phyloP scores from a whole-genome alignment of 2,329 filamentous ascomycete species.

The Botrytis byssoidea region DNA sequence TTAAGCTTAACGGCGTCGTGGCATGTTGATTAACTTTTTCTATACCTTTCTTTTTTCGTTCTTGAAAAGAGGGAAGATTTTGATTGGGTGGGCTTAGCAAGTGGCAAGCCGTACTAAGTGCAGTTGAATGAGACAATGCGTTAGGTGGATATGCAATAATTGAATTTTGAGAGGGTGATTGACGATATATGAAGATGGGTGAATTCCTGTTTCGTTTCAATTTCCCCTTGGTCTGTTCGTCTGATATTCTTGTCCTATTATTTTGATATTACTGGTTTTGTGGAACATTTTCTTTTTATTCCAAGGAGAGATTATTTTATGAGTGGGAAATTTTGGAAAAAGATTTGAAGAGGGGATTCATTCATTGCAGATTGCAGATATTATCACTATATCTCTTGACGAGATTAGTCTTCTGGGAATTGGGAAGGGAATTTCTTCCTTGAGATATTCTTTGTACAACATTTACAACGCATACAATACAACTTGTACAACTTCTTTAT shows the following conservation, averaged over 20 bases:
- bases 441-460: not conserved
- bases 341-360: not conserved
- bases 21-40: not conserved
- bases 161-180: not conserved
- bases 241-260: not conserved
- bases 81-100: slow-evolving; percentile 7
- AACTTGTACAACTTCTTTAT: not conserved
- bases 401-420: not conserved
- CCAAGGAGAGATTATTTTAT: not conserved
- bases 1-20: not conserved
- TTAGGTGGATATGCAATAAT: not conserved
- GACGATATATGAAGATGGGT: not conserved
- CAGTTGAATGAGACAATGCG: not conserved
- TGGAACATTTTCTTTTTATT: not conserved
- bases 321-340: not conserved
- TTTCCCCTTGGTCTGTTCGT: slow-evolving; percentile 7
- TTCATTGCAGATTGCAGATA: not conserved
- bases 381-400: not conserved
- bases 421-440: not conserved
- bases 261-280: not conserved
- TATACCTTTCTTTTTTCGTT: not conserved
- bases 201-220: slow-evolving; percentile 18
- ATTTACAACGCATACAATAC: not conserved
- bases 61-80: too few species aligned
- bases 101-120: not conserved